These are phyloP conservation scores for Plasmodiophora brassicae DNA, from an alignment of 208 protist species.

Conservation along the genomic window DNA sequence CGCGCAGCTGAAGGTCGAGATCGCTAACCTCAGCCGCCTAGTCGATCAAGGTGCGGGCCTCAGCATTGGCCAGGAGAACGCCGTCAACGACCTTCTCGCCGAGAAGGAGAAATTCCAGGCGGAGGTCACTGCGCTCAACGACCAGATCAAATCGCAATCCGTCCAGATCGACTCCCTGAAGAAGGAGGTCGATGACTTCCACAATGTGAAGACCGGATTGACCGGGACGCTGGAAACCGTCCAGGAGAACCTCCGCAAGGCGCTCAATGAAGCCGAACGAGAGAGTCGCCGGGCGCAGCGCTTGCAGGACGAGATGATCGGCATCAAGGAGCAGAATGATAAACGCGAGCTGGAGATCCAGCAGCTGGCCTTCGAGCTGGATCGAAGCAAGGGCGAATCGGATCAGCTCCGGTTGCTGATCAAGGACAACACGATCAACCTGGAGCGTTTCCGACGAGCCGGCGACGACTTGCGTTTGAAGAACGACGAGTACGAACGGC, in stretches of 20 bases:
- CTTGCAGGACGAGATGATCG: slow-evolving; percentile 77
- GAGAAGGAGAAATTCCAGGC: slow-evolving; percentile 54
- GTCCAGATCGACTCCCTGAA: neutral
- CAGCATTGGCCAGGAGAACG: slow-evolving; percentile 82
- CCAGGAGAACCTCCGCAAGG: neutral
- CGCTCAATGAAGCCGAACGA: slow-evolving; percentile 59
- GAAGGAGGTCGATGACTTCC: slow-evolving; percentile 5
- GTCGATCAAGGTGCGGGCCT: slow-evolving; percentile 84
- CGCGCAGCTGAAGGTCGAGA: slow-evolving; percentile 82
- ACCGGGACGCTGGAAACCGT: neutral
- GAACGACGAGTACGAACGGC: slow-evolving; percentile 21
- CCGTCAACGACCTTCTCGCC: slow-evolving; percentile 79
- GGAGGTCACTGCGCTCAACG: slow-evolving; percentile 36
- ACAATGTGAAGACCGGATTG: neutral
- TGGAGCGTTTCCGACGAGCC: neutral
- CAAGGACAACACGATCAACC: slow-evolving; percentile 13
- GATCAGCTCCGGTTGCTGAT: slow-evolving; percentile 22
- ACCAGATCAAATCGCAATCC: neutral
- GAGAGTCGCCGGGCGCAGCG: slow-evolving; percentile 67
- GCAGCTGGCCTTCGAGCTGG: slow-evolving; percentile 11
- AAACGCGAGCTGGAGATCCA: slow-evolving; percentile 6
- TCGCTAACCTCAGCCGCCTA: slow-evolving; percentile 79
- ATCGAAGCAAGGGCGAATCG: neutral
- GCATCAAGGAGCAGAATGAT: neutral
- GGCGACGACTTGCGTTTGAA: slow-evolving; percentile 19